A percentile compares a stretch with the other conserved stretches of the same genome.
These are phyloP conservation scores for Monosporascus sp. DNA, from an alignment of 2,329 filamentous ascomycete genomes.

Conservation along the genomic window DNA sequence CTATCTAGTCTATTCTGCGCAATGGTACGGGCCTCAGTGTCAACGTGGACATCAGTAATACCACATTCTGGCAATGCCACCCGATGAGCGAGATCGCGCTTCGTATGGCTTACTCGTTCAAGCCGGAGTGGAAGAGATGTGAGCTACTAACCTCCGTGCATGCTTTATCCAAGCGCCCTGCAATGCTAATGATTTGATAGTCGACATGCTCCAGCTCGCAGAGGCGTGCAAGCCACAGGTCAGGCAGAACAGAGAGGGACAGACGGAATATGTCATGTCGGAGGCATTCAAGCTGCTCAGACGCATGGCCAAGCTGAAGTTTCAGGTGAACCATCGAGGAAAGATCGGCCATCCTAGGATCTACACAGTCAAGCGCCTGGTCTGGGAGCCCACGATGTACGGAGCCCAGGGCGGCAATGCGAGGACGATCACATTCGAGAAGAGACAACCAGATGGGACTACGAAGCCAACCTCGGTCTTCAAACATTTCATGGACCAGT, in stretches of 20 bases:
- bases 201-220: slow-evolving; percentile 19
- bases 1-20: slow-evolving; percentile 28
- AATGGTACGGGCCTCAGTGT: slow-evolving; percentile 62
- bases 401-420: slow-evolving; percentile 42
- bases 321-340: slow-evolving; percentile 49
- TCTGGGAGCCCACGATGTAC: slow-evolving; percentile 37
- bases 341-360: slow-evolving; percentile 39
- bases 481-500: slow-evolving; percentile 52
- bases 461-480: slow-evolving; percentile 37
- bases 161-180: neutral
- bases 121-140: slow-evolving; percentile 24
- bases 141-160: slow-evolving; percentile 6
- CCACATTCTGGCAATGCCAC: slow-evolving; percentile 68
- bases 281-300: slow-evolving; percentile 51
- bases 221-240: slow-evolving; percentile 31
- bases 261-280: slow-evolving; percentile 30
- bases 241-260: slow-evolving; percentile 11
- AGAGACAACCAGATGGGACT: slow-evolving; percentile 32
- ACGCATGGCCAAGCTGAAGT: slow-evolving; percentile 49
- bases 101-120: slow-evolving; percentile 12
- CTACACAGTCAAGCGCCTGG: slow-evolving; percentile 48
- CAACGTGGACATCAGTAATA: slow-evolving; percentile 89
- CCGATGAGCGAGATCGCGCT: slow-evolving; percentile 32
- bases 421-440: slow-evolving; percentile 50
- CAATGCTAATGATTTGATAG: slow-evolving; percentile 26